These are phyloP conservation scores for Spathaspora passalidarum DNA, from an alignment of 805 yeast genomes.

Conservation along the genomic window DNA sequence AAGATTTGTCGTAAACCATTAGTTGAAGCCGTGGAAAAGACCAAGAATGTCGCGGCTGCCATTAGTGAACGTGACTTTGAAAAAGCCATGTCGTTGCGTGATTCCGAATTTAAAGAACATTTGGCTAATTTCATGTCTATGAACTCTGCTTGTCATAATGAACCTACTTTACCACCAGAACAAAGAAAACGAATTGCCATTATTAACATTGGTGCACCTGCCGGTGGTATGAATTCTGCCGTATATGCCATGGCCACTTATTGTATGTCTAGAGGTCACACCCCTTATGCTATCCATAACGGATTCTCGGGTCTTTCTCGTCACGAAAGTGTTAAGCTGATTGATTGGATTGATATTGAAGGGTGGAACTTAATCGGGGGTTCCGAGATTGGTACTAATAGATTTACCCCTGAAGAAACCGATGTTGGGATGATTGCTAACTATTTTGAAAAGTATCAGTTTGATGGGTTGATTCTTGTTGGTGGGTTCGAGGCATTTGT, in stretches of 20 bases:
- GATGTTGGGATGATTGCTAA: slow-evolving; percentile 91
- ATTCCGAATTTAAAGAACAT: slow-evolving; percentile 82
- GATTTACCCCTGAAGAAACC: slow-evolving; percentile 70
- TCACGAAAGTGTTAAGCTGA: slow-evolving; percentile 75
- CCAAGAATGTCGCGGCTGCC: slow-evolving; percentile 88
- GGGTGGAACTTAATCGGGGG: slow-evolving; percentile 91
- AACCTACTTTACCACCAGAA: slow-evolving; percentile 55
- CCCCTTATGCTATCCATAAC: slow-evolving; percentile 84
- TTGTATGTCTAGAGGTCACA: slow-evolving; percentile 87
- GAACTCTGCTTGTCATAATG: slow-evolving; percentile 64
- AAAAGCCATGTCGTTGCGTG: slow-evolving; percentile 83
- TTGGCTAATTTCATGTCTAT: slow-evolving; percentile 69
- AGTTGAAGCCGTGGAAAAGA: slow-evolving; percentile 84
- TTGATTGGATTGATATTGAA: slow-evolving; percentile 83
- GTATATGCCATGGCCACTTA: slow-evolving; percentile 86
- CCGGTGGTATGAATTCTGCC: slow-evolving; percentile 94
- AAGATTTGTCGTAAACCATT: slow-evolving; percentile 80
- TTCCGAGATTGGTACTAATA: slow-evolving; percentile 94
- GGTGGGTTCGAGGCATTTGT: slow-evolving; percentile 98
- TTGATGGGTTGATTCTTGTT: slow-evolving; percentile 85
- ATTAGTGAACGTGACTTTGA: slow-evolving; percentile 77
- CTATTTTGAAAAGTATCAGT: slow-evolving; percentile 81
- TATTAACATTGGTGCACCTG: slow-evolving; percentile 94
- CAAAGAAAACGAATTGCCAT: slow-evolving; percentile 76
- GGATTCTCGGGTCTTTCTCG: slow-evolving; percentile 91